Base-by-base conservation (phyloP, 1,139 yeast species). In the Pichia inconspicua region DNA sequence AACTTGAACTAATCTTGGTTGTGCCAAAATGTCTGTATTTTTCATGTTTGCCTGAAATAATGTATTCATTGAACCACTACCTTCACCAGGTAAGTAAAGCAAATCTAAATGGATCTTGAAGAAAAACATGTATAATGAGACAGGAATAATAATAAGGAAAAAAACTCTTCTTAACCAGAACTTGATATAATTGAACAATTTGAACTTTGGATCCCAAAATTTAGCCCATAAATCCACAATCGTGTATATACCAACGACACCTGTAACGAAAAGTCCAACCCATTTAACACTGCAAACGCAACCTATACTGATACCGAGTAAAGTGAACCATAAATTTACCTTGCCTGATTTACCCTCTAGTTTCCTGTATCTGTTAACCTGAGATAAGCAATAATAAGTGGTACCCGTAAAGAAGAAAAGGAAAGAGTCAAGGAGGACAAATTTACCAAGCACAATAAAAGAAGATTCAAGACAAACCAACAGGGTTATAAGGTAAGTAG, bases 281-380 rank as follows among this genome's bases (percentile, higher is more conserved):
- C 96, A 88, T 68, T 92, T 92, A 40, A 90, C 95, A 45, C 95
- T 81, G 57, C 90, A 83, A 14, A 90, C 97, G 65, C 96, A 86
- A 1, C 98, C 99, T 55, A 94, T 78, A 11, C 89, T 78, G 7
- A 84, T 52, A 8, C 98, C 98, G 2, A 94, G 80, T 17, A 82
- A 58, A 5, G 74, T 45, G 62, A 82, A 65, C 89, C 89, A 82
- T 25, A 59, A 55, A 15, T 74, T 61, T 65, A 89, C 84, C 37
- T 58, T 53, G 1, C 45, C 39, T 0, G 78, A 64, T 50, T 81
- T 68, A 38, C 52, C 53, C 45, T 80, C 74, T 12, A 58, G 48
- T 1, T 63, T 52, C 52, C 78, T 68, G 47, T 77, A 60, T 6
- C 61, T 60, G 60, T 82, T 80, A n/a, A 82, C 52, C 49, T 80